Evolutionary conservation across 2,329 filamentous ascomycete species (phyloP).

Genomic region (Dendrostoma leiphaemia): DNA sequence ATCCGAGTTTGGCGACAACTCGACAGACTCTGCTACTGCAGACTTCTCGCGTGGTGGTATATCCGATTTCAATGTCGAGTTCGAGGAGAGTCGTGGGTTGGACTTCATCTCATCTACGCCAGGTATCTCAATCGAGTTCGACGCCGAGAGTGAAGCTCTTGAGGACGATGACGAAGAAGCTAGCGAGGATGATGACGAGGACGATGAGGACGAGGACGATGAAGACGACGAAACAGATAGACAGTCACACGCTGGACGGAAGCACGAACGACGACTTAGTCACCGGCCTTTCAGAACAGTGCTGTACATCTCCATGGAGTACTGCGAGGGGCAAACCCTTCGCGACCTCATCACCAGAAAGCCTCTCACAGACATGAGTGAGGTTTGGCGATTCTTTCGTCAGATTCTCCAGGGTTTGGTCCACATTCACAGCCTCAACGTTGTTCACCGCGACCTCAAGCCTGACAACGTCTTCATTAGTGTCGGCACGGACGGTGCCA

Average conservation of each 20-base stretch:
- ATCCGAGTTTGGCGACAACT: constrained; percentile 55
- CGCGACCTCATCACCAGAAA: constrained; percentile 81
- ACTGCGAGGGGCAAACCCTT: constrained; percentile 90
- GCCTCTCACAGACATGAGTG: constrained; percentile 69
- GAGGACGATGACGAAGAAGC: constrained; percentile 38
- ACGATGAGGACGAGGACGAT: constrained; percentile 45
- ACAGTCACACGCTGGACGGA: constrained; percentile 15
- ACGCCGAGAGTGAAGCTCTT: constrained; percentile 40
- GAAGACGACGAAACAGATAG: constrained; percentile 32
- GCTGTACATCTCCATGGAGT: constrained; percentile 98
- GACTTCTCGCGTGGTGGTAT: constrained; percentile 30
- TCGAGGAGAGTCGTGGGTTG: constrained; percentile 73
- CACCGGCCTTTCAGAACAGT: constrained; percentile 64
- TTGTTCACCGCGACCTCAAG: constrained; percentile 94
- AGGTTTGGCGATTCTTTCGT: constrained; percentile 86
- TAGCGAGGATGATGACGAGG: constrained; percentile 41
- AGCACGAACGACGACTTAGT: constrained; percentile 28
- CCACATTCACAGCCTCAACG: constrained; percentile 86
- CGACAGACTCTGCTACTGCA: constrained; percentile 40
- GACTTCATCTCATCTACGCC: constrained; percentile 92
- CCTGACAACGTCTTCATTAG: constrained; percentile 95
- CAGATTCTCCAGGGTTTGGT: constrained; percentile 87
- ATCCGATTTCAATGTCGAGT: constrained; percentile 51
- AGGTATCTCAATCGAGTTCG: constrained; percentile 70
- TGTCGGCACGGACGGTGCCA: constrained; percentile 65